Percentiles rank a stretch among this genome's conserved stretches.
Conservation (phyloP, 2,329 filamentous ascomycete species). For the Colletotrichum australisinense region DNA sequence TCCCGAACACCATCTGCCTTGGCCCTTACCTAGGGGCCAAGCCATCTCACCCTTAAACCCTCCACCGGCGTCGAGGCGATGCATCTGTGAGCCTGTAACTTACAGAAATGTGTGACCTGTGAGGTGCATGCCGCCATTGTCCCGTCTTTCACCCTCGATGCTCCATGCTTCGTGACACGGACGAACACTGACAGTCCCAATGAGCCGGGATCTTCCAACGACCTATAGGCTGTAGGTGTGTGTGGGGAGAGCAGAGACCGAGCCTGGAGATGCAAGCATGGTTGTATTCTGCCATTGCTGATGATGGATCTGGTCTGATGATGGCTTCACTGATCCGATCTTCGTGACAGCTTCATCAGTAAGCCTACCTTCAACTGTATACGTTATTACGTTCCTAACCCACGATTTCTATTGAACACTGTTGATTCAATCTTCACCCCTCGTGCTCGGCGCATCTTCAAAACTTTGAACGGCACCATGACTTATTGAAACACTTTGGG, state of each 20-base stretch:
- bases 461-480: slow-evolving; percentile 5
- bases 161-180: slow-evolving; percentile 6
- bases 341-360: neutral
- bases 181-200: slow-evolving; percentile 19
- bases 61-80: slow-evolving; percentile 1
- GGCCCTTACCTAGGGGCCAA: too few relatives aligned
- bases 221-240: neutral
- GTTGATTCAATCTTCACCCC: neutral
- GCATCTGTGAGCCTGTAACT: neutral
- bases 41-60: neutral
- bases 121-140: neutral
- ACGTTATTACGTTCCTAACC: neutral
- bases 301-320: neutral
- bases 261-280: neutral
- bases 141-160: neutral
- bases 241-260: neutral
- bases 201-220: neutral
- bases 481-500: slow-evolving; percentile 13
- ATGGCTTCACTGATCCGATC: neutral
- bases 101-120: too few relatives aligned
- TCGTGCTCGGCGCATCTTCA: neutral
- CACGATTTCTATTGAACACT: neutral
- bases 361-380: neutral
- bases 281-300: neutral
- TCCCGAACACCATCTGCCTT: neutral